Percentiles rank a stretch among this genome's conserved stretches.
These are phyloP conservation scores for Macrophomina tecta DNA, from an alignment of 2,329 filamentous ascomycete genomes.

Conservation along the genomic window DNA sequence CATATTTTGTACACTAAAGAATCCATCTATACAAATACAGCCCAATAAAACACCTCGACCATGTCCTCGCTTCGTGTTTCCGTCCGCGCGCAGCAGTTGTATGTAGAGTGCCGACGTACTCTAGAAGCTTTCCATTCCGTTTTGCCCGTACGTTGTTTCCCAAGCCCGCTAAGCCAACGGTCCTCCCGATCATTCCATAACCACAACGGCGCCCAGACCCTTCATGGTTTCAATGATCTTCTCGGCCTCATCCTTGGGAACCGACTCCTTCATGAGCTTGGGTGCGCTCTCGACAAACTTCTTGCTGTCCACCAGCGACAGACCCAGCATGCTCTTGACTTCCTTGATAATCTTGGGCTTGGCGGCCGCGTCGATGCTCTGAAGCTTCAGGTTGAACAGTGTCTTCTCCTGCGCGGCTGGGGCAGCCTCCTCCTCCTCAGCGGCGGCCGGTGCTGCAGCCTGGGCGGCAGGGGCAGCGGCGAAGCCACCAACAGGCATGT, in stretches of 20 bases:
- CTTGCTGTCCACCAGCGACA: slow-evolving; percentile 98
- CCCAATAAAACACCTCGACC: slow-evolving; percentile 27
- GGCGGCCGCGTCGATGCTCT: slow-evolving; percentile 81
- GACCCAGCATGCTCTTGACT: slow-evolving; percentile 91
- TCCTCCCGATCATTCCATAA: slow-evolving; percentile 74
- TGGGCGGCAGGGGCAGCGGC: slow-evolving; percentile 69
- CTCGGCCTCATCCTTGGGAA: slow-evolving; percentile 98
- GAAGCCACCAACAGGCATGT: slow-evolving; percentile 93
- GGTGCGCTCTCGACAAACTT: slow-evolving; percentile 99
- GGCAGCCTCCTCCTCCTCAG: slow-evolving; percentile 83
- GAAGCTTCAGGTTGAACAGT: slow-evolving; percentile 93
- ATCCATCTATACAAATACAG: slow-evolving; percentile 44
- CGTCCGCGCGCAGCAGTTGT: slow-evolving; percentile 14
- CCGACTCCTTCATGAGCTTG: slow-evolving; percentile 98
- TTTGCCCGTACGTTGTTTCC: slow-evolving; percentile 20
- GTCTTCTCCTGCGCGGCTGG: slow-evolving; percentile 92
- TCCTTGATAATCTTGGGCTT: slow-evolving; percentile 99
- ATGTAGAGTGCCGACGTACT: not conserved
- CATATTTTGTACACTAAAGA: slow-evolving; percentile 45
- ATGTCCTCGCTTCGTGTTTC: slow-evolving; percentile 15
- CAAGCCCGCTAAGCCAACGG: slow-evolving; percentile 4
- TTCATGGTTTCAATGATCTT: slow-evolving; percentile 97
- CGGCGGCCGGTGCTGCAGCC: slow-evolving; percentile 65
- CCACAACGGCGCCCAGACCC: slow-evolving; percentile 84
- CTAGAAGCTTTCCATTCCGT: slow-evolving; percentile 24